Evolutionary conservation across 257 asterid species (phyloP).

Genomic region (Cynanchum wilfordii): DNA sequence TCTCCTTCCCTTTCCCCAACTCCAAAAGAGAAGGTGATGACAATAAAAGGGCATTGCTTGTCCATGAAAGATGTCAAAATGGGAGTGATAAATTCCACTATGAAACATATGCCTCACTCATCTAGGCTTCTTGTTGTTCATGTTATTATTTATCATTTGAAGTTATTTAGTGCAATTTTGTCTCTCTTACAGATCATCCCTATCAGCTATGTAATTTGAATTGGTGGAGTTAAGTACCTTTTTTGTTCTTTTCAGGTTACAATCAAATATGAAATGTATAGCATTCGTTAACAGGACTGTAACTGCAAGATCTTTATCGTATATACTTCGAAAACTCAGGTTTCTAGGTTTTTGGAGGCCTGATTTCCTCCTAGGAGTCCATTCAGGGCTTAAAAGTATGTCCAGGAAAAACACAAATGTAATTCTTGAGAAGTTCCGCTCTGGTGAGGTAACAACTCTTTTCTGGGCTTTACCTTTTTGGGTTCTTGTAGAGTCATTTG

Average conservation of each 20-base stretch:
- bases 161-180: neutral
- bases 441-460: slow-evolving; percentile 72
- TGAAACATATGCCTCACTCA: neutral
- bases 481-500: slow-evolving; percentile 6
- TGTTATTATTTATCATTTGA: neutral
- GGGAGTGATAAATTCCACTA: neutral
- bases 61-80: neutral
- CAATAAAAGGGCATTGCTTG: neutral
- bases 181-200: neutral
- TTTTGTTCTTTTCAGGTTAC: slow-evolving; percentile 56
- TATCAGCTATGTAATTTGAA: neutral
- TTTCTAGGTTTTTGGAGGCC: slow-evolving; percentile 80
- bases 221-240: slow-evolving; percentile 11
- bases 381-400: slow-evolving; percentile 56
- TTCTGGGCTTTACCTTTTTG: slow-evolving; percentile 10
- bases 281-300: slow-evolving; percentile 88
- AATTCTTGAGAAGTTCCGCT: slow-evolving; percentile 80
- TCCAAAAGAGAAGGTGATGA: neutral
- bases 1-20: neutral
- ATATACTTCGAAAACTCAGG: slow-evolving; percentile 55
- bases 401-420: slow-evolving; percentile 57
- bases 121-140: neutral
- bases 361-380: slow-evolving; percentile 81
- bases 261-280: slow-evolving; percentile 85
- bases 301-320: slow-evolving; percentile 78